Evolutionary conservation across 257 asterid genomes (phyloP).

Genomic region (Anisodus acutangulus): DNA sequence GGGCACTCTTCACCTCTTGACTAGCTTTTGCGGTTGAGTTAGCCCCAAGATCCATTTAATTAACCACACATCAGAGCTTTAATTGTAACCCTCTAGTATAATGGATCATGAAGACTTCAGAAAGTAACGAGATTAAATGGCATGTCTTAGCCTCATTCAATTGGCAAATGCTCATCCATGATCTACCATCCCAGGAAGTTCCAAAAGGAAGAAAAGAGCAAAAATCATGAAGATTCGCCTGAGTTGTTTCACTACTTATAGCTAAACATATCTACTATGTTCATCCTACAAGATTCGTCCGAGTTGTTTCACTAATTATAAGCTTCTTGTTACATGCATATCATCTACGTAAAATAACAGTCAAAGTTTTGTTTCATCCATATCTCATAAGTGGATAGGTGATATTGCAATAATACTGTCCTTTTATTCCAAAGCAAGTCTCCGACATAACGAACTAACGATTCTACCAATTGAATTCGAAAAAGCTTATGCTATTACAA

Average conservation of each 20-base stretch:
- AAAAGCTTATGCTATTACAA: background rate
- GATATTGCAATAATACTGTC: background rate
- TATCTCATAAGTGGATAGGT: constrained; percentile 9
- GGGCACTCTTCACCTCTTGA: too few relatives aligned
- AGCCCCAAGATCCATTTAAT: too few relatives aligned
- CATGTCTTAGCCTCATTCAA: background rate
- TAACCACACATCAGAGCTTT: background rate
- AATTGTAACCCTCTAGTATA: background rate
- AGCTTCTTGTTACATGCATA: background rate
- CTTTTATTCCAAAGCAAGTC: background rate
- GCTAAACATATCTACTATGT: background rate
- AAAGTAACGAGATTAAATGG: background rate
- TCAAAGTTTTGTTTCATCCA: background rate
- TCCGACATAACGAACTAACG: background rate
- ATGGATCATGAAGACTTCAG: background rate
- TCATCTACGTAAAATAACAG: background rate
- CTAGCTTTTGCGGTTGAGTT: too few relatives aligned
- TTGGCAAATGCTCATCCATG: background rate
- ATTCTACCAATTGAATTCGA: background rate
- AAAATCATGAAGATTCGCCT: background rate
- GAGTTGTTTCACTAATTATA: background rate
- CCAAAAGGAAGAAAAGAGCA: background rate
- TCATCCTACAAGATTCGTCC: background rate
- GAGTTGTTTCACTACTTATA: background rate
- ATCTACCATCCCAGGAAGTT: constrained; percentile 21